Evolutionary conservation across 495 filamentous ascomycete genomes (phyloP).

Genomic region (Cercophora newfieldiana): DNA sequence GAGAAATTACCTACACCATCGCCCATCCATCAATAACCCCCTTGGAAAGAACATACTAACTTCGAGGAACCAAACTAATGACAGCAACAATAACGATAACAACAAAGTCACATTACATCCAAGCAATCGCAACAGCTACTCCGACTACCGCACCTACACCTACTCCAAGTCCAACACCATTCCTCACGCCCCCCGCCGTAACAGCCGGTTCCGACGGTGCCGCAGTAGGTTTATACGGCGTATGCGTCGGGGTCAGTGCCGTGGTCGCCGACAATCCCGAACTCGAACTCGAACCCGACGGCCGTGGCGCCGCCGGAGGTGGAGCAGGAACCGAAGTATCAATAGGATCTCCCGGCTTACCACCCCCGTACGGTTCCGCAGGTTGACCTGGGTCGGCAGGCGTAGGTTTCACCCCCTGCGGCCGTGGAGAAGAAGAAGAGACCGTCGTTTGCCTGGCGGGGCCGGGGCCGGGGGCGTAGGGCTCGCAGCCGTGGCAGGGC

Average conservation of each 20-base stretch:
- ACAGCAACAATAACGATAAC: not conserved
- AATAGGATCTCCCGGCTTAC: not conserved
- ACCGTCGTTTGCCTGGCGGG: not conserved
- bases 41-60: too few species aligned
- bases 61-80: too few species aligned
- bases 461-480: constrained; percentile 3
- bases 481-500: constrained; percentile 32
- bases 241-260: not conserved
- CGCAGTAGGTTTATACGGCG: not conserved
- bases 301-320: not conserved
- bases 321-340: not conserved
- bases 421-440: too few species aligned
- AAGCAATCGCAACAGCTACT: not conserved
- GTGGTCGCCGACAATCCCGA: too few species aligned
- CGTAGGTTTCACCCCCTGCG: not conserved
- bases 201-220: not conserved
- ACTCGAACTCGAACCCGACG: not conserved
- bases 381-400: not conserved
- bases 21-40: too few species aligned
- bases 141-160: not conserved
- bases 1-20: not conserved
- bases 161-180: not conserved
- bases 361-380: not conserved
- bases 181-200: not conserved
- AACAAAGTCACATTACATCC: not conserved